A percentile compares a stretch with the other conserved stretches of the same genome.
These are phyloP conservation scores for Trichodelitschia bisporula DNA, from an alignment of 495 filamentous ascomycete genomes.

Conservation along the genomic window DNA sequence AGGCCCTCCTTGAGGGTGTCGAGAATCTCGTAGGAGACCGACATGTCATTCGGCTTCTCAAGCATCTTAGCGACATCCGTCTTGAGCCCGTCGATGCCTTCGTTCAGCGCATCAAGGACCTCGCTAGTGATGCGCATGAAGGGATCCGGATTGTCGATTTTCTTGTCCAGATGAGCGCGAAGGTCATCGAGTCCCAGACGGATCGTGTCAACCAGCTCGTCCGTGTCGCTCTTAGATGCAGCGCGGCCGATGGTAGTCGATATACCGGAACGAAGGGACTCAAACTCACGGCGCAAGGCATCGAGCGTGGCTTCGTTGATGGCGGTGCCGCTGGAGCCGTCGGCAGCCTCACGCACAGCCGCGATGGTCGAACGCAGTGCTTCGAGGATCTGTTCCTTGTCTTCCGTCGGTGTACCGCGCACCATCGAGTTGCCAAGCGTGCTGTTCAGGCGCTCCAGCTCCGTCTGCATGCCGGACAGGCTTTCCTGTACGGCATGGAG, in stretches of 20 bases:
- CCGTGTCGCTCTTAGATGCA: slow-evolving; percentile 11
- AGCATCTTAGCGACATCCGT: slow-evolving; percentile 50
- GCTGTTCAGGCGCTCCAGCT: slow-evolving; percentile 14
- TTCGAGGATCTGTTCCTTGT: slow-evolving; percentile 29
- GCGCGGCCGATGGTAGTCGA: slow-evolving; percentile 9
- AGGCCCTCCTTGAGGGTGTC: slow-evolving; percentile 65
- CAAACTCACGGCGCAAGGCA: slow-evolving; percentile 17
- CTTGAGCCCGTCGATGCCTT: slow-evolving; percentile 51
- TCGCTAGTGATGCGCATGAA: slow-evolving; percentile 38
- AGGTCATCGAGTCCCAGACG: slow-evolving; percentile 44
- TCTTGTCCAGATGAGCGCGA: slow-evolving; percentile 36
- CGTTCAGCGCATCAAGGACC: slow-evolving; percentile 59
- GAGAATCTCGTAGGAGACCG: slow-evolving; percentile 61
- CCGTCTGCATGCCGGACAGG: too few species aligned
- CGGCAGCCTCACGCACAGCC: slow-evolving; percentile 9
- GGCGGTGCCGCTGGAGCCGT: slow-evolving; percentile 3
- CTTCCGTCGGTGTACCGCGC: slow-evolving; percentile 8
- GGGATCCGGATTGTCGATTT: slow-evolving; percentile 29
- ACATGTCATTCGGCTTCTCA: slow-evolving; percentile 55
- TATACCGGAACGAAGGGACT: slow-evolving; percentile 14
- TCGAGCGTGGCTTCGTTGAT: slow-evolving; percentile 20
- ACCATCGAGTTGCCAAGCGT: slow-evolving; percentile 13
- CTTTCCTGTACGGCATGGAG: slow-evolving; percentile 12
- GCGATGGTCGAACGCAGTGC: slow-evolving; percentile 12
- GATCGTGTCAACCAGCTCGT: slow-evolving; percentile 27